phyloP scores from a whole-genome alignment of 345 rosid genomes.

The Streptanthus diversifolius region DNA sequence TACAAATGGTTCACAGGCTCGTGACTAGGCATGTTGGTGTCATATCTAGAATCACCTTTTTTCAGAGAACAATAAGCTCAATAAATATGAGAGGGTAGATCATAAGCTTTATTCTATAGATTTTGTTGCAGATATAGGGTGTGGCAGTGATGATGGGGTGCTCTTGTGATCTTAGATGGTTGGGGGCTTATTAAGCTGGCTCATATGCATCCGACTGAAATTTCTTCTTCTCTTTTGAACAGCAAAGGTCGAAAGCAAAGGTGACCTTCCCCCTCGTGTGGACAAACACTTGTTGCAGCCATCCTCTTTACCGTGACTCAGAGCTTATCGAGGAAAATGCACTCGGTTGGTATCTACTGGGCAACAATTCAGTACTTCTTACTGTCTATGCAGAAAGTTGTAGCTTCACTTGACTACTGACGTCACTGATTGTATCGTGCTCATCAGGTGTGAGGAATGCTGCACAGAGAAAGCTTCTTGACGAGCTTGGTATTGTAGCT shows the following conservation, averaged over 20 bases:
- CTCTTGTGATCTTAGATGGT: neutral
- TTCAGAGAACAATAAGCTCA: neutral
- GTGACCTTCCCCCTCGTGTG: constrained; percentile 98
- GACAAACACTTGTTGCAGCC: constrained; percentile 99
- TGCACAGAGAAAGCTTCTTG: constrained; percentile 96
- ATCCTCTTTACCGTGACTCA: constrained; percentile 87
- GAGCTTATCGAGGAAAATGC: constrained; percentile 74
- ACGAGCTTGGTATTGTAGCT: constrained; percentile 92
- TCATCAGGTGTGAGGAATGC: constrained; percentile 91
- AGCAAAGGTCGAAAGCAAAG: constrained; percentile 97
- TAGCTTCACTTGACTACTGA: neutral
- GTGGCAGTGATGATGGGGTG: constrained; percentile 9
- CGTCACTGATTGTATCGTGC: neutral
- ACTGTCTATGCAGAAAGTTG: neutral
- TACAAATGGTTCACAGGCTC: neutral
- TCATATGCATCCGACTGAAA: neutral
- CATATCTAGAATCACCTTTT: neutral
- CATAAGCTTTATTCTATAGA: neutral
- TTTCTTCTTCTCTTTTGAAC: constrained; percentile 12
- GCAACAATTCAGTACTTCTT: neutral
- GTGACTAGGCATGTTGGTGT: neutral
- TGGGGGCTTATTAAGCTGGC: neutral
- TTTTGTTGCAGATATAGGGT: neutral
- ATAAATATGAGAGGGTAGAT: neutral
- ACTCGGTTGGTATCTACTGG: constrained; percentile 52